Conservation (phyloP, 1,284 basidiomycete species). For the Phellopilus nigrolimitatus region DNA sequence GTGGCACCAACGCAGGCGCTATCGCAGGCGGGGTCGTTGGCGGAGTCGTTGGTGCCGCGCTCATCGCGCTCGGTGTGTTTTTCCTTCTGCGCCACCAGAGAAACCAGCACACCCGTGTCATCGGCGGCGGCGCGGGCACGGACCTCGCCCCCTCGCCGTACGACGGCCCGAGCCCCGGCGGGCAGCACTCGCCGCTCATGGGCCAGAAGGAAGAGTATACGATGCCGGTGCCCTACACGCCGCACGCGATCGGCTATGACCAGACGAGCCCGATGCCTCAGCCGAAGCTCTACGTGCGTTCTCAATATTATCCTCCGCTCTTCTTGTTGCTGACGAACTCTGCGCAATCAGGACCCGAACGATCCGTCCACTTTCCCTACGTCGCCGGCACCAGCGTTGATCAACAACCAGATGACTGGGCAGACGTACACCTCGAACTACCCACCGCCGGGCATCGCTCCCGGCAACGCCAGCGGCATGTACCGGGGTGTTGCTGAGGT, state of each 20-base stretch:
- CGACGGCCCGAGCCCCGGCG: background rate
- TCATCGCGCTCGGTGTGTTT: constrained; percentile 31
- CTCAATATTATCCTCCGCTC: background rate
- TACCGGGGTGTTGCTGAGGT: constrained; percentile 18
- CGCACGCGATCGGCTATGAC: constrained; percentile 2
- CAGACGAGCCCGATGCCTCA: background rate
- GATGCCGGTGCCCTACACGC: constrained; percentile 6
- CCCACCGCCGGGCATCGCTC: background rate
- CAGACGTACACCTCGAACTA: background rate
- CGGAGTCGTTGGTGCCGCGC: constrained; percentile 34
- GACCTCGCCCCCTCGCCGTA: background rate
- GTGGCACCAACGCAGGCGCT: constrained; percentile 35
- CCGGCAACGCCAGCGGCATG: constrained; percentile 7
- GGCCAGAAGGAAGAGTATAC: background rate
- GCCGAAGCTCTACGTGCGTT: constrained; percentile 11
- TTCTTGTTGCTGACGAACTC: background rate
- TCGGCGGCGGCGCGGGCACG: background rate
- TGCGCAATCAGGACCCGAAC: constrained; percentile 11
- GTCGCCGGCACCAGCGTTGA: background rate
- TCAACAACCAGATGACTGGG: constrained; percentile 7
- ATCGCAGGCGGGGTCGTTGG: constrained; percentile 47
- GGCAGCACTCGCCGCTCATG: background rate
- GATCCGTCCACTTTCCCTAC: constrained; percentile 20
- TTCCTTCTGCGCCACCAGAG: constrained; percentile 19
- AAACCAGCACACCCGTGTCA: constrained; percentile 1